Percentiles rank a stretch among this genome's conserved stretches.
phyloP scores from a whole-genome alignment of 1,284 basidiomycete species.

The Tetrapyrgos nigripes region DNA sequence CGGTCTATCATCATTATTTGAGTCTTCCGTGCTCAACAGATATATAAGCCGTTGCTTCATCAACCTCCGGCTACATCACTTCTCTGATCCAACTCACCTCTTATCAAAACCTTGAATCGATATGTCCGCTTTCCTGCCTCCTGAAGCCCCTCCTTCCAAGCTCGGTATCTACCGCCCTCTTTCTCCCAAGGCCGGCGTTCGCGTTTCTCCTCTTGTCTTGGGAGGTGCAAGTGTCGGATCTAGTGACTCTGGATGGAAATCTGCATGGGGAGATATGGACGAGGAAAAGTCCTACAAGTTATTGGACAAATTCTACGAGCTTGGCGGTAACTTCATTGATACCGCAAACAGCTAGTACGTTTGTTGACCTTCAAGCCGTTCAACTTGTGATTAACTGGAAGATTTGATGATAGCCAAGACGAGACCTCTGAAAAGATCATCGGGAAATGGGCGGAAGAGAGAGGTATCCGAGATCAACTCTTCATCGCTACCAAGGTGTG shows the following conservation, averaged over 20 bases:
- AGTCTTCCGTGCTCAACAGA: too few relatives aligned
- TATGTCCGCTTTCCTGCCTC: conserved; percentile 15
- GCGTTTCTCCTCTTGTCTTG: conserved; percentile 53
- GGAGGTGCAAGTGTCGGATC: conserved; percentile 58
- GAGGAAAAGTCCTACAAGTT: neutral
- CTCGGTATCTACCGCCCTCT: conserved; percentile 52
- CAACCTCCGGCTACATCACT: too few relatives aligned
- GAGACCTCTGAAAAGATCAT: conserved; percentile 1
- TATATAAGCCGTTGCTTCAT: too few relatives aligned
- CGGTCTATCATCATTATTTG: too few relatives aligned
- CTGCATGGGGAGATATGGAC: conserved; percentile 28
- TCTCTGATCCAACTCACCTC: too few relatives aligned
- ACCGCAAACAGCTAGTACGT: neutral
- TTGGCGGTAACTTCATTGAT: neutral
- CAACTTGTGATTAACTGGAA: neutral
- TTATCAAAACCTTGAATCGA: too few relatives aligned
- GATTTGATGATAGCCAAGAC: neutral
- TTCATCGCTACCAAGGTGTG: neutral
- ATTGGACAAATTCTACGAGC: neutral
- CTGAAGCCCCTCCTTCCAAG: conserved; percentile 20
- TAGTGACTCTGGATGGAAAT: conserved; percentile 30
- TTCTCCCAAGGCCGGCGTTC: conserved; percentile 44
- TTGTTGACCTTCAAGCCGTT: neutral
- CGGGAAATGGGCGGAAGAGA: conserved; percentile 29
- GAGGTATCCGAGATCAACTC: conserved; percentile 11